Conservation (phyloP, 495 filamentous ascomycete species). For the Aspergillus bertholletiae region DNA sequence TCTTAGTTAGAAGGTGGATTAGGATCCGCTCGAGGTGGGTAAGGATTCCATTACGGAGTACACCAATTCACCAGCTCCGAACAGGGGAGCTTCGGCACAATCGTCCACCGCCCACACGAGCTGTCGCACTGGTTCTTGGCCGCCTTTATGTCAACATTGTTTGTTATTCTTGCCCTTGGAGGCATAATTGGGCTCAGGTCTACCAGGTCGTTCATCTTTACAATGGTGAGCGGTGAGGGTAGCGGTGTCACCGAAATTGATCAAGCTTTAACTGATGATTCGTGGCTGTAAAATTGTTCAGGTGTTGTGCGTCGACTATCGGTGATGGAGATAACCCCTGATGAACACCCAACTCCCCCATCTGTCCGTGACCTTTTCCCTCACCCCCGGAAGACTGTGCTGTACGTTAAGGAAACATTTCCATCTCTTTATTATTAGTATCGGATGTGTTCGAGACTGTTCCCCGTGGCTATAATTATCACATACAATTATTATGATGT, state of each 20-base stretch:
- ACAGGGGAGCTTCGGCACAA: slow-evolving; percentile 4
- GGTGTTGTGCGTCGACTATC: not conserved
- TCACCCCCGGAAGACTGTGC: not conserved
- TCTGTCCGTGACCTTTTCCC: not conserved
- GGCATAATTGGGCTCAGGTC: not conserved
- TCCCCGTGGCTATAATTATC: slow-evolving; percentile 9
- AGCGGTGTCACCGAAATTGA: not conserved
- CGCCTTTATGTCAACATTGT: not conserved
- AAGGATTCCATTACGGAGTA: slow-evolving; percentile 16
- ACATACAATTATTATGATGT: slow-evolving; percentile 7
- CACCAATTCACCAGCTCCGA: slow-evolving; percentile 5
- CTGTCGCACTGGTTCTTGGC: slow-evolving; percentile 5
- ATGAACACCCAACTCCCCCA: not conserved
- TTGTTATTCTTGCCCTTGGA: not conserved
- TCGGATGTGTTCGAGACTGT: not conserved
- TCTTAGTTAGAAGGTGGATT: slow-evolving; percentile 10
- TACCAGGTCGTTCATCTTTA: not conserved
- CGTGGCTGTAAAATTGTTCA: not conserved
- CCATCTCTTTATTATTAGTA: slow-evolving; percentile 2
- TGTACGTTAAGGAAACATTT: too few relatives aligned
- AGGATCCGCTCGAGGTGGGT: slow-evolving; percentile 20
- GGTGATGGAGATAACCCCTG: not conserved
- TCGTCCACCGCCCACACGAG: slow-evolving; percentile 14
- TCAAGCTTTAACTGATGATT: too few relatives aligned
- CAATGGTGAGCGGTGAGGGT: not conserved